Evolutionary conservation across 2,329 filamentous ascomycete species (phyloP), one percentile per base, ranked within the genome.

Genomic region (Venturia asperata): DNA sequence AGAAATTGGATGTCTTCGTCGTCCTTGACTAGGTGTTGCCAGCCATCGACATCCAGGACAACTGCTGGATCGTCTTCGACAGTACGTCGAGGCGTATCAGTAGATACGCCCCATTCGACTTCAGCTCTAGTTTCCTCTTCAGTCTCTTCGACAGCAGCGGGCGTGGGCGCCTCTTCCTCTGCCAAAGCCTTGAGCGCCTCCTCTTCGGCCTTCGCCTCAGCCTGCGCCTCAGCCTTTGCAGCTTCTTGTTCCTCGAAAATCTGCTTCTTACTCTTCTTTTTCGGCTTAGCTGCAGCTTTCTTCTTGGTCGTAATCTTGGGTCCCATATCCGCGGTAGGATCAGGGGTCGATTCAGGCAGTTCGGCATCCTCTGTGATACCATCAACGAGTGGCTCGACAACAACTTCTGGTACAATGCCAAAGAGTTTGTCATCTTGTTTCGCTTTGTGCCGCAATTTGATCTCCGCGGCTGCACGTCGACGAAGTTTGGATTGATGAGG

Each of bases 381-480:
- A 10, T 58, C 52, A 37, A 15, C 67, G 63, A 74, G 70, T 34
- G 74, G 71, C 63, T 72, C 70, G 37, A 72, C 71, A 49, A 73
- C 56, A 21, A 55, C 41, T 56, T 66, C 61, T 30, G 58, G 58
- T 11, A 61, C 41, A 56, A 62, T 65, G 64, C 64, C 55, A 72
- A 92, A 92, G 5, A 93, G 80, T 70, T 91, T 89, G 70, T 93
- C 90, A 66, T 92, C 90, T 73, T 91, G 91, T 78, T 92, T 93
- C 70, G 88, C 89, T 61, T 90, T 86, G 75, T 96, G 94, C 62
- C 89, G 85, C 60, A 87, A 83, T 64, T 84, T 83, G 66, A 89
- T 84, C 24, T 90, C 83, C 45, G 87, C 86, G 56, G 86, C 79
- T 47, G 89, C 84, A 47, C 91, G 81, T 75, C 93, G 94, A 68